Conservation (phyloP, 2,329 filamentous ascomycete genomes). For the Penicillium glabrum region DNA sequence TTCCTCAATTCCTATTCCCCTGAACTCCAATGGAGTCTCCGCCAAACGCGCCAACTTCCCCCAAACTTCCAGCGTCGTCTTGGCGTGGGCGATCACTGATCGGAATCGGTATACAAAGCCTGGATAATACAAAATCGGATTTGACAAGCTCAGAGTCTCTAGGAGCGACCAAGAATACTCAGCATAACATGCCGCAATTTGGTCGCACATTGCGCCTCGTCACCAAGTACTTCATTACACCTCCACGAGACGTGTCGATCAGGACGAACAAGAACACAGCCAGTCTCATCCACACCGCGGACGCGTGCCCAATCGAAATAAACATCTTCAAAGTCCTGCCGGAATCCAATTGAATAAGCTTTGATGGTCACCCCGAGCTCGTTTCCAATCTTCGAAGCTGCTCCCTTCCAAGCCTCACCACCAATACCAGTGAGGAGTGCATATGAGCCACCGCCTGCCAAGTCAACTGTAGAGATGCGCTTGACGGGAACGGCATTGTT, state of each 20-base stretch:
- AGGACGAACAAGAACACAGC: conserved; percentile 58
- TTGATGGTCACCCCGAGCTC: conserved; percentile 50
- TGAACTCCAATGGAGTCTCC: neutral
- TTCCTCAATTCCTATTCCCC: neutral
- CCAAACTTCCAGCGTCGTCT: neutral
- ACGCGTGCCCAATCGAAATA: conserved; percentile 60
- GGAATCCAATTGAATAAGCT: conserved; percentile 56
- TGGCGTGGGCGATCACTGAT: neutral
- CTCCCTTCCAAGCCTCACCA: conserved; percentile 55
- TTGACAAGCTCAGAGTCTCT: conserved; percentile 48
- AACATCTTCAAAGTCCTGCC: conserved; percentile 61
- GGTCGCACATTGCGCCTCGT: conserved; percentile 1
- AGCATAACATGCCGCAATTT: conserved; percentile 11
- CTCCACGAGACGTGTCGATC: conserved; percentile 62
- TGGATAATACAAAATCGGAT: neutral
- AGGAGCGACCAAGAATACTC: conserved; percentile 6
- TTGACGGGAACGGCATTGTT: conserved; percentile 49
- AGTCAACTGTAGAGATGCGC: conserved; percentile 58
- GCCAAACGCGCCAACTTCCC: neutral
- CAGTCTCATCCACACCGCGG: conserved; percentile 58
- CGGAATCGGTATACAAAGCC: neutral
- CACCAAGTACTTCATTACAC: conserved; percentile 6
- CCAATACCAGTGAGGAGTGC: conserved; percentile 56
- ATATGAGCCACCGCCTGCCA: conserved; percentile 58
- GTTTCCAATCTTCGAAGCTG: conserved; percentile 43